Evolutionary conservation across 2,329 filamentous ascomycete genomes (phyloP).

Genomic region (Capronia americana): DNA sequence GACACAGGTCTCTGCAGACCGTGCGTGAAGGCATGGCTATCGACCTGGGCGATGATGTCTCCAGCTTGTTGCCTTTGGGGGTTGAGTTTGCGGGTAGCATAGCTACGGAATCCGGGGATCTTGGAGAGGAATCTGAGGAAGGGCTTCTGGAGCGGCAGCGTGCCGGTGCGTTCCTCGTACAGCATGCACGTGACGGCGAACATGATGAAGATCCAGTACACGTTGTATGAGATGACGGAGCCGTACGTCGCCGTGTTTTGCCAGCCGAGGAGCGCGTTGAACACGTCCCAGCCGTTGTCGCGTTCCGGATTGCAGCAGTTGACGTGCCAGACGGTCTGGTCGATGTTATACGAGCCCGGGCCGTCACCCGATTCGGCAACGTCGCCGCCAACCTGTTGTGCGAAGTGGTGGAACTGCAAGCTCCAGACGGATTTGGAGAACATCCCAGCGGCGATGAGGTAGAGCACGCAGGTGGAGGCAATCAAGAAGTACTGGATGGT

Average conservation of each 20-base stretch:
- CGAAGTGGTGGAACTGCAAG: constrained; percentile 73
- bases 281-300: constrained; percentile 82
- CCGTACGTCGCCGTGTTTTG: constrained; percentile 87
- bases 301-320: constrained; percentile 80
- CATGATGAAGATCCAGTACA: constrained; percentile 82
- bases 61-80: neutral
- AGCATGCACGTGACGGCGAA: constrained; percentile 68
- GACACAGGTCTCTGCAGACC: neutral
- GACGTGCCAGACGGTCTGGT: constrained; percentile 79
- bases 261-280: constrained; percentile 87
- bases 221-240: constrained; percentile 83
- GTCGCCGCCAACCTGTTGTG: constrained; percentile 61
- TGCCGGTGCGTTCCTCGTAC: constrained; percentile 63
- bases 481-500: constrained; percentile 78
- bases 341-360: constrained; percentile 79
- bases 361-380: constrained; percentile 68
- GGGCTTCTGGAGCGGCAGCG: constrained; percentile 35
- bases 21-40: neutral
- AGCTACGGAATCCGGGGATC: constrained; percentile 32
- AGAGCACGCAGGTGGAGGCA: constrained; percentile 78
- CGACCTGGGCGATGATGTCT: neutral
- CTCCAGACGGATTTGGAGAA: constrained; percentile 81
- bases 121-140: constrained; percentile 35
- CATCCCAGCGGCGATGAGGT: constrained; percentile 81
- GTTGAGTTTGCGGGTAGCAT: neutral